A percentile compares a stretch with the other conserved stretches of the same genome.
phyloP scores from a whole-genome alignment of 148 eudicot species.

The Vaccinium darrowii region DNA sequence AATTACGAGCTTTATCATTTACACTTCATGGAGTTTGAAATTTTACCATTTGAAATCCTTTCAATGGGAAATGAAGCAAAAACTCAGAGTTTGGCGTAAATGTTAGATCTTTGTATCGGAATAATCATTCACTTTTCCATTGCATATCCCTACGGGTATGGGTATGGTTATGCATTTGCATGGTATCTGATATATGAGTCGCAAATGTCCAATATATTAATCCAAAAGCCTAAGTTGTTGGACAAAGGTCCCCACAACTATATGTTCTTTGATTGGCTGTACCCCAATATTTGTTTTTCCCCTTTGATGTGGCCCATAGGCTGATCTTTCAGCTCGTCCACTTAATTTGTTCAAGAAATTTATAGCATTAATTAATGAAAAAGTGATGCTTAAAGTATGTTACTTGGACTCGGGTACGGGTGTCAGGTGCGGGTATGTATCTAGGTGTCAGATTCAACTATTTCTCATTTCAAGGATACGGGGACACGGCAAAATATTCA shows the following conservation, averaged over 20 bases:
- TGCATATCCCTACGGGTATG: neutral
- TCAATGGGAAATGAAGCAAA: neutral
- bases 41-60: neutral
- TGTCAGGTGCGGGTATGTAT: too few species aligned
- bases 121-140: neutral
- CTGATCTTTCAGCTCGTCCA: neutral
- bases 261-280: neutral
- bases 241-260: neutral
- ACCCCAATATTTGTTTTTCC: neutral
- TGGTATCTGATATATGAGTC: neutral
- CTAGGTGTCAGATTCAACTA: too few species aligned
- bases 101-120: neutral
- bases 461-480: too few species aligned
- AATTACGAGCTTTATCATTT: neutral
- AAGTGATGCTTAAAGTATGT: neutral
- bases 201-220: neutral
- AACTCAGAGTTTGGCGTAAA: neutral
- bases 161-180: neutral
- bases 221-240: neutral
- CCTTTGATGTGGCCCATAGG: neutral
- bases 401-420: too few species aligned
- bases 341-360: too few species aligned
- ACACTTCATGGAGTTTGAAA: slow-evolving; percentile 4
- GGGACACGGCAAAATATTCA: too few species aligned
- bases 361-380: neutral